Conservation (phyloP, 495 filamentous ascomycete genomes). For the Penicillium bovifimosum region DNA sequence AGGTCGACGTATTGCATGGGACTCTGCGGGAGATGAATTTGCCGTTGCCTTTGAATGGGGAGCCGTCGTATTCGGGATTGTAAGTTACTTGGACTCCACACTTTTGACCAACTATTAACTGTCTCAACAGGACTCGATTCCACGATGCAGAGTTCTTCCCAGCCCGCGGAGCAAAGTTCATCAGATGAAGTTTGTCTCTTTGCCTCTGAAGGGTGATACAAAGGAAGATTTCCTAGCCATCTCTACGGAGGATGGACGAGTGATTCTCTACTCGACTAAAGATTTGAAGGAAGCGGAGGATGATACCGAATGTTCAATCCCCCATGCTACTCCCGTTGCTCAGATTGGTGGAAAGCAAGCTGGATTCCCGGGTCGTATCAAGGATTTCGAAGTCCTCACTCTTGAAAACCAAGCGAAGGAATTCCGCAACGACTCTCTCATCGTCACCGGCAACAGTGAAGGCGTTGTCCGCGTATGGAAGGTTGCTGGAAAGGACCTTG, state of each 20-base stretch:
- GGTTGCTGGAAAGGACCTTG: conserved; percentile 36
- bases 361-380: conserved; percentile 66
- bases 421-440: conserved; percentile 39
- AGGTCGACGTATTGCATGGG: conserved; percentile 81
- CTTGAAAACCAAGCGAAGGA: conserved; percentile 31
- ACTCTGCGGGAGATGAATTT: conserved; percentile 68
- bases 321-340: conserved; percentile 55
- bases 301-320: conserved; percentile 35
- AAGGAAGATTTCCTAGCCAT: conserved; percentile 58
- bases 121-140: conserved; percentile 59
- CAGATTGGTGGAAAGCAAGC: conserved; percentile 70
- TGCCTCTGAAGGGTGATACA: conserved; percentile 36
- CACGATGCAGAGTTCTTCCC: conserved; percentile 65
- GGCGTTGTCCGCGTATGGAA: conserved; percentile 75
- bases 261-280: conserved; percentile 76
- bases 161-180: conserved; percentile 72
- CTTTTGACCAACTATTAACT: conserved; percentile 12
- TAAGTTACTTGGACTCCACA: conserved; percentile 28
- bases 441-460: conserved; percentile 79
- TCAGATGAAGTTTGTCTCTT: conserved; percentile 63
- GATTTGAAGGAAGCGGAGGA: conserved; percentile 29
- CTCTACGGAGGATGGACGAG: conserved; percentile 87
- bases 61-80: conserved; percentile 75
- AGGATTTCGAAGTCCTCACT: conserved; percentile 73
- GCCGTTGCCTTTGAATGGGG: conserved; percentile 86